Evolutionary conservation across 2,329 filamentous ascomycete genomes (phyloP).

Genomic region (Byssothecium circinans): DNA sequence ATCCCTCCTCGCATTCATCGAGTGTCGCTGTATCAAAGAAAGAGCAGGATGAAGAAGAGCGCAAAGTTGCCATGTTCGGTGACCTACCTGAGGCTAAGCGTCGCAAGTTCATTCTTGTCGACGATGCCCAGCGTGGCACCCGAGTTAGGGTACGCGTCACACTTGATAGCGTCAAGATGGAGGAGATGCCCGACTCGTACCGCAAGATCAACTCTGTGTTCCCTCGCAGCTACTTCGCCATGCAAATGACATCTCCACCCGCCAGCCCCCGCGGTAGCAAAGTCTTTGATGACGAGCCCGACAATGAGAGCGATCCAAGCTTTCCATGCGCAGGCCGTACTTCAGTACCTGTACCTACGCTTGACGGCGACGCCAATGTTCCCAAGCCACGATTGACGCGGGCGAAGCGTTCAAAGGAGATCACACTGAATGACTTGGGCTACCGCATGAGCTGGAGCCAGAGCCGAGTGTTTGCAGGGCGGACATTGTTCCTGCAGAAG

Average conservation of each 20-base stretch:
- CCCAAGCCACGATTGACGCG: constrained; percentile 74
- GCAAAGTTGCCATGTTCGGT: constrained; percentile 75
- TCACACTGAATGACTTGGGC: constrained; percentile 88
- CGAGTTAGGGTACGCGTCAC: constrained; percentile 87
- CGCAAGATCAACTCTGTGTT: constrained; percentile 87
- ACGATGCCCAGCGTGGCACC: constrained; percentile 74
- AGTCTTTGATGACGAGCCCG: constrained; percentile 66
- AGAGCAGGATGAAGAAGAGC: constrained; percentile 59
- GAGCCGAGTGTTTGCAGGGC: constrained; percentile 83
- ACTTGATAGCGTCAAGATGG: constrained; percentile 89
- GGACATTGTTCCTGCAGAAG: constrained; percentile 85
- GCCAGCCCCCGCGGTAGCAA: constrained; percentile 72
- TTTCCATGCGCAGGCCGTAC: constrained; percentile 48
- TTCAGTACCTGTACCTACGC: constrained; percentile 52
- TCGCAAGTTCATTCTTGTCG: constrained; percentile 94
- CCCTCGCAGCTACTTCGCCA: constrained; percentile 86
- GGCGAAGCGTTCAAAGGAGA: constrained; percentile 73
- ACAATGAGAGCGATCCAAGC: constrained; percentile 48
- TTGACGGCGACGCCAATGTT: constrained; percentile 75
- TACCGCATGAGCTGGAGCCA: constrained; percentile 98
- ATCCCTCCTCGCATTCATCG: constrained; percentile 46
- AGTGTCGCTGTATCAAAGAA: constrained; percentile 50
- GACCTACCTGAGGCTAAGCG: constrained; percentile 87
- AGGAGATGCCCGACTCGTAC: constrained; percentile 95
- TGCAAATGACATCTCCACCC: constrained; percentile 87